Evolutionary conservation across 2,329 filamentous ascomycete species (phyloP), one percentile per base, ranked within the genome.

Genomic region (Mycosphaerella sp.): DNA sequence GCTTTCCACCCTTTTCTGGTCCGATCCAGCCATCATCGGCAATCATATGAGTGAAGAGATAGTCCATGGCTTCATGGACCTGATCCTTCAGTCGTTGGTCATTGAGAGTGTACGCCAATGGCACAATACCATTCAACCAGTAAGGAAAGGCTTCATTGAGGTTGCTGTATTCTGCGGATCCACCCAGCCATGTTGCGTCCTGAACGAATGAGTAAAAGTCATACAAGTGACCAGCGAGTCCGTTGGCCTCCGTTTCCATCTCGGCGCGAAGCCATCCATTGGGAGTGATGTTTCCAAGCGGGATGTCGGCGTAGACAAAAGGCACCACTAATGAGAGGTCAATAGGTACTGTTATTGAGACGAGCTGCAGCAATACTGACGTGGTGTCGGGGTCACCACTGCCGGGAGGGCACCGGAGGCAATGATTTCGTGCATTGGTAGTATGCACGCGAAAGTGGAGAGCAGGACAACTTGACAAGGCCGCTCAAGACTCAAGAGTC

Each of bases 41-140:
- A 52, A 79, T 76, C 47, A 43, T 35, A 43, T 71, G 68, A 3
- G 66, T 63, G 14, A 82, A 64, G 1, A 79, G 68, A 56, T 75
- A 74, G 46, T 75, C 66, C 7, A 75, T 62, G 21, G 72, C 72
- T 2, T 65, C 53, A 14, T 71, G 68, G 6, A 77, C 73, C 54
- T 81, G 77, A 0, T 55, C 58, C 56, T 78, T 76, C 10, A 81
- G 64, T 5, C 73, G 64, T 5, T 66, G 56, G 58, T 81, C 73
- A 45, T 76, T 68, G 4, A 77, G 63, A 0, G 64, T 65, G 53
- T 76, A 81, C 1, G 79, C 77, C 21, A 81, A 68, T n/a, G 79
- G 77, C 1, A 82, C 77, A 1, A 80, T 66, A 4, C 72, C 75
- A 57, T 81, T 81, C 58, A 79, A 76, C 76, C 78, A 81, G 61